Percentiles rank a stretch among this genome's conserved stretches.
phyloP scores from a whole-genome alignment of 2,329 filamentous ascomycete genomes.

The Leptosphaerulina australis region DNA sequence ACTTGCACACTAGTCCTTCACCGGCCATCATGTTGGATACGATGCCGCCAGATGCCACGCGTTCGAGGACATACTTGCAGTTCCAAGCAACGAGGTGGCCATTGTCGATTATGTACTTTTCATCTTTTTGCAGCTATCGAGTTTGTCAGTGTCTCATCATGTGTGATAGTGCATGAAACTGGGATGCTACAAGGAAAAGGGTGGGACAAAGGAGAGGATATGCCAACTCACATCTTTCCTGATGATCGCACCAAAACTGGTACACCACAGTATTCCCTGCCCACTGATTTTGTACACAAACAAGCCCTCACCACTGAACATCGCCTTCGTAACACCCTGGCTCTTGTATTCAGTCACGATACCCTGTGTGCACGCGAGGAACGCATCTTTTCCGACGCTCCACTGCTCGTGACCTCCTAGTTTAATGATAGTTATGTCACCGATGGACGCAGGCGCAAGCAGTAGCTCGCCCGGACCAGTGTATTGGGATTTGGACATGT shows the following conservation, averaged over 20 bases:
- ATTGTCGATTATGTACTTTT: slow-evolving; percentile 92
- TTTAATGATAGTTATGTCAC: slow-evolving; percentile 82
- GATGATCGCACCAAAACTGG: slow-evolving; percentile 93
- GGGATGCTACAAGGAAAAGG: no score
- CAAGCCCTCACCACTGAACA: slow-evolving; percentile 91
- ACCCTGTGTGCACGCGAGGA: slow-evolving; percentile 84
- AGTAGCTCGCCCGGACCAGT: slow-evolving; percentile 91
- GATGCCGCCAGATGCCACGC: slow-evolving; percentile 87
- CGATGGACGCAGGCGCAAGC: slow-evolving; percentile 77
- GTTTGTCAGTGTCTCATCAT: background rate
- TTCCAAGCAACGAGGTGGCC: slow-evolving; percentile 97
- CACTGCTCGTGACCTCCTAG: slow-evolving; percentile 75
- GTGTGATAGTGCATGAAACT: no score
- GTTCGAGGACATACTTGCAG: slow-evolving; percentile 88
- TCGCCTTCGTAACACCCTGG: slow-evolving; percentile 84
- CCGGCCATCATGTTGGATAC: slow-evolving; percentile 83
- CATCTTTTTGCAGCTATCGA: slow-evolving; percentile 62
- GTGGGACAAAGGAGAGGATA: background rate
- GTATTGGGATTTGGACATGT: slow-evolving; percentile 78
- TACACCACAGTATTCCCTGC: slow-evolving; percentile 82
- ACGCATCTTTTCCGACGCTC: slow-evolving; percentile 86
- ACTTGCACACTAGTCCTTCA: slow-evolving; percentile 93
- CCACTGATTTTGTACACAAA: slow-evolving; percentile 89
- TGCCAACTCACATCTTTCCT: slow-evolving; percentile 79
- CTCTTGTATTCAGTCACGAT: slow-evolving; percentile 85